phyloP scores from a whole-genome alignment of 2,329 filamentous ascomycete species.

The Alternaria arborescens region DNA sequence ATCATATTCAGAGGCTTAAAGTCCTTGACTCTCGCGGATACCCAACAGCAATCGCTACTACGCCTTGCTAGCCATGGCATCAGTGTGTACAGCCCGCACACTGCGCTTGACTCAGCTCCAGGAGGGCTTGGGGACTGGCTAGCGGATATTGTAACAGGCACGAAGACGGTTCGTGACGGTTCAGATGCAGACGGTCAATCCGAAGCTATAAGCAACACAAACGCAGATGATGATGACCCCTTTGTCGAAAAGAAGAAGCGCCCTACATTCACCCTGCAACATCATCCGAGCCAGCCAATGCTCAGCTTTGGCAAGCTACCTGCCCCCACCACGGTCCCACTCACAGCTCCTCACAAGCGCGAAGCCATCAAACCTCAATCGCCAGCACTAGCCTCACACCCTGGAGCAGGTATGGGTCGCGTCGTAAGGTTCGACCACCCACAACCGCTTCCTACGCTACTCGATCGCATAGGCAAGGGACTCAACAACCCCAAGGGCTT shows the following conservation, averaged over 20 bases:
- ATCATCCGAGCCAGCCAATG: slow-evolving; percentile 58
- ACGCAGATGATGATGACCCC: slow-evolving; percentile 43
- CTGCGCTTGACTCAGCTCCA: slow-evolving; percentile 86
- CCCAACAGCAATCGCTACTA: slow-evolving; percentile 86
- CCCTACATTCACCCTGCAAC: slow-evolving; percentile 56
- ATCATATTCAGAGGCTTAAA: slow-evolving; percentile 97
- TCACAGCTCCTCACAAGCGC: slow-evolving; percentile 57
- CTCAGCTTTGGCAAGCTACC: slow-evolving; percentile 45
- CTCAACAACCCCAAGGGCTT: slow-evolving; percentile 74
- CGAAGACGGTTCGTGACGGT: slow-evolving; percentile 38
- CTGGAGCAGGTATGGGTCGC: slow-evolving; percentile 68
- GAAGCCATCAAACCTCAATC: slow-evolving; percentile 62
- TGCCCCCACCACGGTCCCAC: slow-evolving; percentile 15
- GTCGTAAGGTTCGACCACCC: slow-evolving; percentile 64
- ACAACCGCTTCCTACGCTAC: slow-evolving; percentile 65
- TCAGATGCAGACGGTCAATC: slow-evolving; percentile 14
- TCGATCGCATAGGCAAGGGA: slow-evolving; percentile 67
- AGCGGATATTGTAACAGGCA: slow-evolving; percentile 79
- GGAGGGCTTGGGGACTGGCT: slow-evolving; percentile 94
- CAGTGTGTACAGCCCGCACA: slow-evolving; percentile 95
- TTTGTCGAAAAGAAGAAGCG: slow-evolving; percentile 49
- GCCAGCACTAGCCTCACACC: slow-evolving; percentile 49
- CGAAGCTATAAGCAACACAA: slow-evolving; percentile 15
- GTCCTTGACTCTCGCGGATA: slow-evolving; percentile 81
- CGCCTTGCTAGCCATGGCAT: slow-evolving; percentile 85